Conservation (phyloP, 2,329 filamentous ascomycete genomes). For the Fusarium cicatricum region DNA sequence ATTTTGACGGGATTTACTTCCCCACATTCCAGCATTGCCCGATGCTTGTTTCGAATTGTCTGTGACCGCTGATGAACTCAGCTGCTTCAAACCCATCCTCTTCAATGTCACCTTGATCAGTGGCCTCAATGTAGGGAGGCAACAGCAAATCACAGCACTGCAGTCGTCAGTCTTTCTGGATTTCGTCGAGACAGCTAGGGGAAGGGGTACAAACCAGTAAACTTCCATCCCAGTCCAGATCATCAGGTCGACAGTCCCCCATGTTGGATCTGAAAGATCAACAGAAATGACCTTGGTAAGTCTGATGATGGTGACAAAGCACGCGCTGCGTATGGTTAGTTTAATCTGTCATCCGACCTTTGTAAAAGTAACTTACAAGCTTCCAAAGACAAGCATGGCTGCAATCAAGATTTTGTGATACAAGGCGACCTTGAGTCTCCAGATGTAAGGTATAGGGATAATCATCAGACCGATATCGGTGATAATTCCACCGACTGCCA, state of each 20-base stretch:
- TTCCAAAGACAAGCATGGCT: conserved; percentile 4
- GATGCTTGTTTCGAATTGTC: too few relatives aligned
- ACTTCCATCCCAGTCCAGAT: conserved; percentile 13
- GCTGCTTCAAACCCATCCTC: too few relatives aligned
- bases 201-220: not conserved
- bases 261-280: conserved; percentile 2
- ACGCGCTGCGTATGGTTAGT: not conserved
- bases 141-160: conserved; percentile 5
- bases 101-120: too few relatives aligned
- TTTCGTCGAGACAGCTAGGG: fast-evolving
- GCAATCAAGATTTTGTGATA: conserved; percentile 14
- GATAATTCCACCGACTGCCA: conserved; percentile 7
- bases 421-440: not conserved
- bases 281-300: conserved; percentile 5
- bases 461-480: conserved; percentile 8
- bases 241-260: conserved; percentile 6
- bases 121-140: not conserved
- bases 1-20: too few relatives aligned
- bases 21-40: too few relatives aligned
- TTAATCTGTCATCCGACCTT: too few relatives aligned
- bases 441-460: conserved; percentile 5
- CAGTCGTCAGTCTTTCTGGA: too few relatives aligned
- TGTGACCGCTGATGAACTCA: too few relatives aligned
- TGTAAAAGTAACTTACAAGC: too few relatives aligned
- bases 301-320: conserved; percentile 7